Evolutionary conservation across 1,284 basidiomycete species (phyloP), one percentile per base, ranked within the genome.

Genomic region (Moesziomyces antarcticus): DNA sequence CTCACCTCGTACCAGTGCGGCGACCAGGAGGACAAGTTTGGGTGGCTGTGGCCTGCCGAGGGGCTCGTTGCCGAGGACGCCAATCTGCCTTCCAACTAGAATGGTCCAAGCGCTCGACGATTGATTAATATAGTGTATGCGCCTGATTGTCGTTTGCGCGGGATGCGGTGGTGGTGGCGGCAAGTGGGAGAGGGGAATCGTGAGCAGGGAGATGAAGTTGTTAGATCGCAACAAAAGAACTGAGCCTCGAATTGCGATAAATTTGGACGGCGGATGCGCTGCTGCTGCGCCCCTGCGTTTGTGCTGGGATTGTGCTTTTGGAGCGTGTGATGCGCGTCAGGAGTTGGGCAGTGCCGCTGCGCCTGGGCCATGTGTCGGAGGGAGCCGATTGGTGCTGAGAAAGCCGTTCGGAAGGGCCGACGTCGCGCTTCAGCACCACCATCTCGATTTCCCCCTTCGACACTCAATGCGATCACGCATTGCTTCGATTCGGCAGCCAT

Each of bases 21-120:
- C 25, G 75, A 75, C 44, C 78, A 66, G 43, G 48, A 68, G 46
- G 83, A 84, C 56, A 64, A 71, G 54, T 77, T 79, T 50, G 77
- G 71, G 16, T 85, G 82, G 82, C 63, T 73, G 2, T 85, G 83
- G 83, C 84, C 84, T 9, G 50, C 50, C 30, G 77, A 84, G 55
- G 84, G 84, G 10, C 68, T 84, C 24, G 65, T 79, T 49, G 76
- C 75, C 33, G 71, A 75, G 49, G 76, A 78, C 58, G 73, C 72
- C 52, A 59, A 67, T 33, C 22, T 67, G 18, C 41, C 20, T 10
- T 6, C 10, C 14, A 37, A 18, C 16, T 18, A 42, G 50, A 44
- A 16, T 22, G 18, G 9, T 11, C 24, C 24, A 25, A 25, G 5
- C 5, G 0, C 24, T 25, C 24, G 3, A 25, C 7, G 24, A 25